Conservation (phyloP, 495 filamentous ascomycete genomes). For the Lentithecium fluviatile region DNA sequence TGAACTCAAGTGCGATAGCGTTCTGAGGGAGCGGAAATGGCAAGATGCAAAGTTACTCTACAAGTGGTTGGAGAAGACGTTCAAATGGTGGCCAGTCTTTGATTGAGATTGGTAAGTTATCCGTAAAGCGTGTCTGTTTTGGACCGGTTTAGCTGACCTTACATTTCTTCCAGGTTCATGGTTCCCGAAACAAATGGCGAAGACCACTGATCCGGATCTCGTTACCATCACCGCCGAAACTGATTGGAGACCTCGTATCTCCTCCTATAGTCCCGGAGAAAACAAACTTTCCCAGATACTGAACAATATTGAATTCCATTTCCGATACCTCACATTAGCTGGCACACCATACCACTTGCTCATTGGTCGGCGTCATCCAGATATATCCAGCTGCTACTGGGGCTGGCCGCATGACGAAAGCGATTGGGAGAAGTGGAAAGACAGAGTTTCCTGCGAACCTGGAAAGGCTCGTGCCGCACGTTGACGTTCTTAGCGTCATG, state of each 20-base stretch:
- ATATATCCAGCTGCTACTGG: conserved; percentile 18
- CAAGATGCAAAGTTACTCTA: background rate
- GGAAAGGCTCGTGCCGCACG: conserved; percentile 4
- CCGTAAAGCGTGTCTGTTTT: too few species aligned
- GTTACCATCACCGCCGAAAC: too few species aligned
- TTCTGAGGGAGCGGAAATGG: background rate
- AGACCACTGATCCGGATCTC: background rate
- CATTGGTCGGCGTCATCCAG: conserved; percentile 10
- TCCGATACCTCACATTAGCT: conserved; percentile 4
- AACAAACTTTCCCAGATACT: background rate
- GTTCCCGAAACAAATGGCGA: conserved; percentile 1
- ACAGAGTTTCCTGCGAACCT: conserved; percentile 11
- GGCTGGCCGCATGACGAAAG: conserved; percentile 13
- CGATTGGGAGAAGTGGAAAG: conserved; percentile 7
- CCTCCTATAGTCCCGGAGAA: too few species aligned
- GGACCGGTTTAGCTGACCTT: too few species aligned
- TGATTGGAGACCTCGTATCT: too few species aligned
- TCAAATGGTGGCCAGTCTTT: conserved; percentile 29
- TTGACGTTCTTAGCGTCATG: conserved; percentile 19
- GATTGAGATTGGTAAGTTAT: conserved; percentile 19
- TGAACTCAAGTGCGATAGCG: background rate
- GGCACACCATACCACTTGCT: conserved; percentile 21
- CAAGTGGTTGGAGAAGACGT: conserved; percentile 10
- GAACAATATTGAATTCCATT: background rate
- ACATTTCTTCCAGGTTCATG: conserved; percentile 7